These are phyloP conservation scores for Orychophragmus violaceus DNA, from an alignment of 345 rosid species.

Conservation along the genomic window DNA sequence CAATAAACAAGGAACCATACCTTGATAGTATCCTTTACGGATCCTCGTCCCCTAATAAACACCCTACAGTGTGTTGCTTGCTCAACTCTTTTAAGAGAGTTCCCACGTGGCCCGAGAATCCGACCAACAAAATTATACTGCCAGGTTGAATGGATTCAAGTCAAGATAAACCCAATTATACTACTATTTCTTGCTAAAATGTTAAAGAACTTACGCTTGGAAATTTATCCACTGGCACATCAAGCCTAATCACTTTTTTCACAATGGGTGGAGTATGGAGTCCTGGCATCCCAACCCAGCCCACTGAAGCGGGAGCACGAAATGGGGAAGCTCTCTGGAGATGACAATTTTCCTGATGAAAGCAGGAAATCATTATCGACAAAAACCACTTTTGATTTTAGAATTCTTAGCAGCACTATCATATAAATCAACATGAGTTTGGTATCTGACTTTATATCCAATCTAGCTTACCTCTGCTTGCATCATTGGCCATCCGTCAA, in stretches of 20 bases:
- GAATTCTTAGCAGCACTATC: not conserved
- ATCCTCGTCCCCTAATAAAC: constrained; percentile 86
- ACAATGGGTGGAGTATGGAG: constrained; percentile 55
- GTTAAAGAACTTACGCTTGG: constrained; percentile 61
- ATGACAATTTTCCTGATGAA: constrained; percentile 66
- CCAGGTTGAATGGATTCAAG: constrained; percentile 26
- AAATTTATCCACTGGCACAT: constrained; percentile 86
- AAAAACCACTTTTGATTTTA: not conserved
- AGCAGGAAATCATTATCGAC: not conserved
- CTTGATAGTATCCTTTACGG: constrained; percentile 82
- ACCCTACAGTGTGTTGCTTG: constrained; percentile 77
- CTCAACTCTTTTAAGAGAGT: constrained; percentile 91
- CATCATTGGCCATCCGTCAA: constrained; percentile 75
- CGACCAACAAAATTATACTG: constrained; percentile 96
- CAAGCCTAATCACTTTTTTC: constrained; percentile 76
- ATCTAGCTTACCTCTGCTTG: constrained; percentile 66
- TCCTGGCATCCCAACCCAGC: constrained; percentile 76
- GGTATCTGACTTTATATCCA: not conserved
- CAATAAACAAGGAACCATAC: constrained; percentile 31
- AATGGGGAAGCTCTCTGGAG: constrained; percentile 61
- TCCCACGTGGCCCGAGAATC: constrained; percentile 96
- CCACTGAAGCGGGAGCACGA: constrained; percentile 53
- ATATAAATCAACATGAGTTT: not conserved
- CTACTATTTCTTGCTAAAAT: not conserved
- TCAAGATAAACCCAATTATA: not conserved